Conservation (phyloP, 495 filamentous ascomycete genomes). For the Penicillium pancosmium region DNA sequence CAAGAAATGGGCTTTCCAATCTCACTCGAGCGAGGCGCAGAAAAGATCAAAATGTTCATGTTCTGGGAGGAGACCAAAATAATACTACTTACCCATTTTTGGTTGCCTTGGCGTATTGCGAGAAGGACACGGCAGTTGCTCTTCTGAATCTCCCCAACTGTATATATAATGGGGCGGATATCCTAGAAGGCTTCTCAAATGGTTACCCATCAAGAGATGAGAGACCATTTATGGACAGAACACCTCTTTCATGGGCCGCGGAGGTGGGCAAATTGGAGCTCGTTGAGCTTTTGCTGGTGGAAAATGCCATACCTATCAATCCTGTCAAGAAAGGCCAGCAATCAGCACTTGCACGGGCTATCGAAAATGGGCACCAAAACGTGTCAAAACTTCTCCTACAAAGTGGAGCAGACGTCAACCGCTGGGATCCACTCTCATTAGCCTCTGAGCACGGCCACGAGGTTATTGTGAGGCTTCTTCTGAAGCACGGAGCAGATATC, state of each 20-base stretch:
- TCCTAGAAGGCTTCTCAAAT: neutral
- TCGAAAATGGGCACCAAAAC: too few species aligned
- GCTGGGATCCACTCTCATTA: neutral
- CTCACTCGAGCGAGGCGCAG: slow-evolving; percentile 37
- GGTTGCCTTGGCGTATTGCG: slow-evolving; percentile 40
- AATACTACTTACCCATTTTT: slow-evolving; percentile 46
- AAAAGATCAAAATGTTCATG: slow-evolving; percentile 26
- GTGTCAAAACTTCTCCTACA: neutral
- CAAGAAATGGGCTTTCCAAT: slow-evolving; percentile 40
- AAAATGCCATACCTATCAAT: neutral
- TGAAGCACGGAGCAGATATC: neutral
- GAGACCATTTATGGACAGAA: slow-evolving; percentile 6
- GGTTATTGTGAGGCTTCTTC: neutral
- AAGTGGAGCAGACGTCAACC: slow-evolving; percentile 3
- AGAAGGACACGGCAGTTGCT: slow-evolving; percentile 25
- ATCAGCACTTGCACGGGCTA: neutral
- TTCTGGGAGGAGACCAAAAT: slow-evolving; percentile 23
- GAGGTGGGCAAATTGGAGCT: slow-evolving; percentile 14
- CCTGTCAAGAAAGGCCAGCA: neutral
- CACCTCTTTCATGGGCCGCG: slow-evolving; percentile 29
- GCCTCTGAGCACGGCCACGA: neutral
- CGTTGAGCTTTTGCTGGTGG: slow-evolving; percentile 19
- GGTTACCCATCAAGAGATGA: slow-evolving; percentile 9
- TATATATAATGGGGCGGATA: slow-evolving; percentile 17
- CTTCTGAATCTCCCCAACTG: slow-evolving; percentile 26